Base-by-base conservation (phyloP, 179 eudicot species). In the Silene coronaria region DNA sequence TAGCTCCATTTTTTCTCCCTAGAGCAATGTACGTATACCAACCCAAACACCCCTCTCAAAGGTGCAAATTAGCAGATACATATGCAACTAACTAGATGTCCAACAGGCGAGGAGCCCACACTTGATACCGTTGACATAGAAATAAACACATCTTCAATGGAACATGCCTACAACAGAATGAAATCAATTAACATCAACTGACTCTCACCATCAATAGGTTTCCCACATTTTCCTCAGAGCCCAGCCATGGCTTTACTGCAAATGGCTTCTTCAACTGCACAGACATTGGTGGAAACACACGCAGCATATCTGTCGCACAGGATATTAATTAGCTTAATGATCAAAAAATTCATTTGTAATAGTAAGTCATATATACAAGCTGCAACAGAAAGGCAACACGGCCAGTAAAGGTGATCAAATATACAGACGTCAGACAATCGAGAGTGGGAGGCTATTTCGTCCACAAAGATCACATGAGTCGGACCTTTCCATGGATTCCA, bases 201-300 rank as follows among this genome's bases (percentile, higher is more conserved):
- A 55, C 38, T 70, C 90, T 83, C 84, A 94, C 98, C 98, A 94
- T 94, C 62, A 94, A 74, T 83, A 94, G 94, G 85, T 88, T 89
- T 70, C 96, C 97, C 55, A 91, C 86, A 81, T 87, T 89, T 60
- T 89, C 92, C 73, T 90, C 98, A 42, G 93, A 90, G 76, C 82
- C 90, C 71, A 70, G 72, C 98, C 97, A 94, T 5, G 98, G 98
- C 62, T 85, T 86, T 53, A 85, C 70, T 38, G 82, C 71, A 81
- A 94, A 87, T 74, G 94, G 97, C 84, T 77, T 90, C 83, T 86
- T 89, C 85, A 91, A 72, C 74, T 75, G 79, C 78, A 91, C 92
- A 64, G 89, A 80, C 74, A 80, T 85, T 17, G 96, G 92, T 65
- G 97, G 98, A 71, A 91, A 94, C 32, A 78, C 86, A 76, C 80